These are phyloP conservation scores for Trichophyton simii DNA, from an alignment of 2,329 filamentous ascomycete genomes.

Conservation along the genomic window DNA sequence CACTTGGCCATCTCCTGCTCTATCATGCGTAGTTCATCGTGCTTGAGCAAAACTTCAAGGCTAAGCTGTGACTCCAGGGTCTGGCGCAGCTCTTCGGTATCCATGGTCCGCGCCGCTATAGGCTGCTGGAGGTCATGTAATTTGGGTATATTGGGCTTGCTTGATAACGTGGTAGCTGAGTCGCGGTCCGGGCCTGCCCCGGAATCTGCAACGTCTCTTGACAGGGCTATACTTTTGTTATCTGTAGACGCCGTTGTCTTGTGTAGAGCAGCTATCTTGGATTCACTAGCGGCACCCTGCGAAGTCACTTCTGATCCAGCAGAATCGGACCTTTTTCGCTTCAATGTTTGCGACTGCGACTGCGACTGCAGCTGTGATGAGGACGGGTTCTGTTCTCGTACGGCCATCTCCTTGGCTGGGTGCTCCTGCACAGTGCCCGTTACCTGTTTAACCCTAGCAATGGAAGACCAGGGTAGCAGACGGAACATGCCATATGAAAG, in stretches of 20 bases:
- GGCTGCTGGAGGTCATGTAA: not conserved
- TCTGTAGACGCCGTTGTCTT: not conserved
- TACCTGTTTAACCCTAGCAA: conserved; percentile 35
- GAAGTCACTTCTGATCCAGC: conserved; percentile 23
- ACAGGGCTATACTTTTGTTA: not conserved
- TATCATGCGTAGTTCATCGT: conserved; percentile 84
- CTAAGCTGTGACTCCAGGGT: conserved; percentile 77
- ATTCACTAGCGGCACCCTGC: not conserved
- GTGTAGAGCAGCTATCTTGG: not conserved
- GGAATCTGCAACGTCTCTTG: not conserved
- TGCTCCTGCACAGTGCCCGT: conserved; percentile 24
- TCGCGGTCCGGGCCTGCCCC: not conserved
- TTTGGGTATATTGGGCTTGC: not conserved
- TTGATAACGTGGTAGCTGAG: not conserved
- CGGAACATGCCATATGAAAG: conserved; percentile 39
- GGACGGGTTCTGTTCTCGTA: conserved; percentile 21
- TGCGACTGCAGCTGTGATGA: conserved; percentile 7
- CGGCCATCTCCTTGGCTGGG: conserved; percentile 28
- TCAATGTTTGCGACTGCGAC: conserved; percentile 34
- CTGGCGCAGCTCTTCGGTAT: conserved; percentile 47
- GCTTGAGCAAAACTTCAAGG: conserved; percentile 83
- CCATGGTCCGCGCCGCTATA: conserved; percentile 11
- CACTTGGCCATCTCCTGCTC: conserved; percentile 95
- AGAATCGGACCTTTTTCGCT: conserved; percentile 46
- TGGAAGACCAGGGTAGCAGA: conserved; percentile 35